Evolutionary conservation across 2,329 filamentous ascomycete species (phyloP), one percentile per base, ranked within the genome.

Genomic region (Tolypocladium album): DNA sequence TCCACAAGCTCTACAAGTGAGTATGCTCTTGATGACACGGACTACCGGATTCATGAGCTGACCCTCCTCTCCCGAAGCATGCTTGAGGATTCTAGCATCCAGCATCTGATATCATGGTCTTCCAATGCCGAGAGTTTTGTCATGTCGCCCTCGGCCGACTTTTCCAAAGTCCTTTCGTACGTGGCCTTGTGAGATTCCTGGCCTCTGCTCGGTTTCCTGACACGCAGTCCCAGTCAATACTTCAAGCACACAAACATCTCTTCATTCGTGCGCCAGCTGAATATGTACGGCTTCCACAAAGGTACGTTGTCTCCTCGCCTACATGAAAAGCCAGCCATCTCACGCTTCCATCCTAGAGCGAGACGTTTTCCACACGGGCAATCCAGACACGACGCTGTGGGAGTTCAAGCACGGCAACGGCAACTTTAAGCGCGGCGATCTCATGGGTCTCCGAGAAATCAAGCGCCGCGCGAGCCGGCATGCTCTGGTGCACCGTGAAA

Each of bases 221-320:
- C 40, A 66, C 47, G 66, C 34, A 34, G 52, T n/a, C 8, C 42
- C 68, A 96, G 93, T 59, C 92, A 96, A 84, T 99, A 99, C 72
- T 99, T 99, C 74, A 99, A 99, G 71, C 94, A 99, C 73, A 99
- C 93, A 67, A 99, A 99, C 71, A 96, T 97, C 62, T 97, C 94
- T 13, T 97, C 94, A 1, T 99, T 99, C 73, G 94, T 99, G 57
- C 86, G 94, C 56, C 94, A 99, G 76, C 78, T 99, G 57, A 99
- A 99, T 72, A 99, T 99, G 94, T 99, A 99, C 68, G 94, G 94
- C 8, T 99, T 99, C 74, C 94, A 99, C 73, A 99, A 99, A 89
- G 92, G 92, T 95, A 67, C 55, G 71, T 68, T 8, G 15, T 40
- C n/a, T 20, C 27, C 38, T 7, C 47, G 40, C 45, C 7, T 3